phyloP scores from a whole-genome alignment of 768 basidiomycete genomes.

The Mrakia frigida region DNA sequence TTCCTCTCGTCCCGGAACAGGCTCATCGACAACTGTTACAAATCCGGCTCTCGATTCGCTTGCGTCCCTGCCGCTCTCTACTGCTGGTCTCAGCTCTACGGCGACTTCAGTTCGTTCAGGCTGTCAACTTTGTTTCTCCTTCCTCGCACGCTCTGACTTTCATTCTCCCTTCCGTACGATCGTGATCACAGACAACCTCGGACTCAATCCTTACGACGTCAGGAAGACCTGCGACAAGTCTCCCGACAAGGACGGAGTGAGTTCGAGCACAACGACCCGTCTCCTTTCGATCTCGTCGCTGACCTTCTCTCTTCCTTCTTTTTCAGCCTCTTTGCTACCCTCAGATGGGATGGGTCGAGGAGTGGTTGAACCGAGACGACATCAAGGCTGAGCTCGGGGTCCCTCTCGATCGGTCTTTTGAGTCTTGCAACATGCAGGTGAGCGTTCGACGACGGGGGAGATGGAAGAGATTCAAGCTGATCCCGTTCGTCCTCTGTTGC shows the following conservation, averaged over 20 bases:
- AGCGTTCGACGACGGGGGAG: conserved; percentile 50
- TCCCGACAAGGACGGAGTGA: conserved; percentile 53
- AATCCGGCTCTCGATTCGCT: conserved; percentile 41
- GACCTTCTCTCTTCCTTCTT: no score
- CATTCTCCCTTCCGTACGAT: neutral
- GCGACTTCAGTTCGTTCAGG: conserved; percentile 53
- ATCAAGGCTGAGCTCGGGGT: conserved; percentile 75
- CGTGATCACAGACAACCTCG: conserved; percentile 57
- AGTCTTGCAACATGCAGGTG: conserved; percentile 54
- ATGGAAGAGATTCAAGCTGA: neutral
- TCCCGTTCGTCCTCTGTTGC: no score
- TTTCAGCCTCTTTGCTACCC: conserved; percentile 49
- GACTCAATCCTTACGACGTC: conserved; percentile 78
- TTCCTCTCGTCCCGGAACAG: conserved; percentile 33
- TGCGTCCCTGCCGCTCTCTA: conserved; percentile 63
- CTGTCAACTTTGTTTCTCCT: neutral
- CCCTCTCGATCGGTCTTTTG: conserved; percentile 40
- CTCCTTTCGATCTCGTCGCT: no score
- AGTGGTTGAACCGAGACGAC: conserved; percentile 72
- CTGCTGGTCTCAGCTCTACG: conserved; percentile 69
- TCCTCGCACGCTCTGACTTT: neutral
- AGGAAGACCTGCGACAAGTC: conserved; percentile 57
- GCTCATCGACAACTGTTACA: conserved; percentile 61
- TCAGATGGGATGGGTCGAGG: conserved; percentile 81
- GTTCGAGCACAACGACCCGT: no score